These are phyloP conservation scores for Rhytidhysteron rufulum DNA, from an alignment of 2,329 filamentous ascomycete species.

Conservation along the genomic window DNA sequence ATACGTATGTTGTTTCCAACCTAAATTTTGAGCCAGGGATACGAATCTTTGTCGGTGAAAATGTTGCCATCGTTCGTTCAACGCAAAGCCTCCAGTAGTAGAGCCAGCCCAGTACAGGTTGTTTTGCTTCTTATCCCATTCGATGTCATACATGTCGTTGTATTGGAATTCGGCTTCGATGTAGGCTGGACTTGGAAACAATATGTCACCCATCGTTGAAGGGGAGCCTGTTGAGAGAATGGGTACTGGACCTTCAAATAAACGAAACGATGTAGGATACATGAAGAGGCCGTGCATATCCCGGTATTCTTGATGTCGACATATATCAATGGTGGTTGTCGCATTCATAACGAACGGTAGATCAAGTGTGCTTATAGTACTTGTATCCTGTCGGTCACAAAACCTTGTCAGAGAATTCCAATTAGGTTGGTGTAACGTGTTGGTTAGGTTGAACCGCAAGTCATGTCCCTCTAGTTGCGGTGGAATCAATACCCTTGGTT, in stretches of 20 bases:
- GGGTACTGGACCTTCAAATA: slow-evolving; percentile 42
- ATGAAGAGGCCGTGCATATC: no score
- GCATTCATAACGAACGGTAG: no score
- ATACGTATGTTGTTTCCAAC: no score
- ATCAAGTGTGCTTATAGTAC: no score
- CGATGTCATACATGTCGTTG: slow-evolving; percentile 35
- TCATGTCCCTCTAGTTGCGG: no score
- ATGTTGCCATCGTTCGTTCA: slow-evolving; percentile 34
- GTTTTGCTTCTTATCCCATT: slow-evolving; percentile 49
- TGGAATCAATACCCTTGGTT: no score
- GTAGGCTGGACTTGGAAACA: slow-evolving; percentile 52
- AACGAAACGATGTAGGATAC: slow-evolving; percentile 41
- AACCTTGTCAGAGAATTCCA: no score
- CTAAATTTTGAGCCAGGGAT: slow-evolving; percentile 36
- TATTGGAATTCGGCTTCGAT: slow-evolving; percentile 43
- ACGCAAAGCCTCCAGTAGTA: slow-evolving; percentile 48
- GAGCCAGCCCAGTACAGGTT: slow-evolving; percentile 57
- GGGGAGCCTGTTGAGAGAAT: slow-evolving; percentile 45
- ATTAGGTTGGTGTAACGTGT: no score
- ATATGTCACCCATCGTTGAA: slow-evolving; percentile 46
- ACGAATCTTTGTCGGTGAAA: slow-evolving; percentile 47
- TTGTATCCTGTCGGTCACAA: no score
- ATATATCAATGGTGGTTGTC: no score
- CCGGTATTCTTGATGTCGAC: no score
- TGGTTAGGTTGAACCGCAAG: no score